Base-by-base conservation (phyloP, 1,284 basidiomycete genomes). In the Cerioporus squamosus region DNA sequence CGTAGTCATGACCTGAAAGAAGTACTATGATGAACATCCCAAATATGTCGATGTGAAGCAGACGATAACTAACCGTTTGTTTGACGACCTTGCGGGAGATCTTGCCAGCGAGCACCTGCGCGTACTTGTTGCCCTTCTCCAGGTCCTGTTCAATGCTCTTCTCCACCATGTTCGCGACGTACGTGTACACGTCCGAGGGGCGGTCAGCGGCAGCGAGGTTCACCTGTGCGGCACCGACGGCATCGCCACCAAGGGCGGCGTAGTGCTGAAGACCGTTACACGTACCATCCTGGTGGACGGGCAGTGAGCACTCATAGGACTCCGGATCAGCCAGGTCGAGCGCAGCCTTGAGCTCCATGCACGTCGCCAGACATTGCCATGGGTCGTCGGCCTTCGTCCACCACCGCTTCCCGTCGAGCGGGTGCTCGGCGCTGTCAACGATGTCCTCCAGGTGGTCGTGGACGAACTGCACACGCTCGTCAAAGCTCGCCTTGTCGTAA, bases 221-320 rank as follows among this genome's bases (percentile, higher is more conserved):
- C 68, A 99, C 97, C 70, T 98, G 96, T 65, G 83, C 81, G 3
- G 97, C 97, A 59, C 97, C 97, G 31, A 85, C 82, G 26, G 85
- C 79, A 69, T 99, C 97, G 24, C 97, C 97, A 55, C 97, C 97
- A 3, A 99, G 85, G 1, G 97, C 97, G 12, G 97, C 97, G 69
- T 99, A 99, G 74, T 99, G 97, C 77, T 99, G 97, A 66, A 99
- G 80, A 46, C 97, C 97, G 71, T 99, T 99, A 70, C 97, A 99
- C 0, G 97, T 98, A 1, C 97, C 97, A 69, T 99, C 97, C 76
- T 99, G 97, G 73, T 99, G 97, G 7, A 98, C 86, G 0, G 97
- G 97, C 17, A 98, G 80, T n/a, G 79, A 75, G 3, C 89, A 94
- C 66, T 83, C 77, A 77, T 85, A 98, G 23, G 77, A 74, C 36